Conservation (phyloP, 345 rosid genomes). For the Ricinus communis region DNA sequence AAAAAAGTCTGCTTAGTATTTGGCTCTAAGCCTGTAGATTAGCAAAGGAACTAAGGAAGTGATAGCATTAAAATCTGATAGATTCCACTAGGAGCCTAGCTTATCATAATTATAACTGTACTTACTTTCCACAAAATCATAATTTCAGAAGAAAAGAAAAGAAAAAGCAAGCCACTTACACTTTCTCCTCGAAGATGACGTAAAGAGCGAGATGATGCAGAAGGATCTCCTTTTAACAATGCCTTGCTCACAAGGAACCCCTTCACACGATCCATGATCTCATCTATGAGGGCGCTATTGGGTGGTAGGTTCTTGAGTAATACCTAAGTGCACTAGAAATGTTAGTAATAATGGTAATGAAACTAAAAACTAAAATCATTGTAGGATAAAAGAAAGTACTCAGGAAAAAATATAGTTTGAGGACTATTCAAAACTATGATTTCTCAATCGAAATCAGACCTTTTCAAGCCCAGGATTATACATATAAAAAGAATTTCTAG, state of each 20-base stretch:
- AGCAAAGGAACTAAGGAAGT: background rate
- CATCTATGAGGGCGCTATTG: constrained; percentile 76
- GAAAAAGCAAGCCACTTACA: constrained; percentile 37
- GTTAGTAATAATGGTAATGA: background rate
- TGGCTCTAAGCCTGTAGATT: background rate
- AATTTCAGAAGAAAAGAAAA: background rate
- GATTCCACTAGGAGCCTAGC: background rate
- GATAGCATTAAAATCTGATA: background rate
- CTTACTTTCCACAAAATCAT: background rate
- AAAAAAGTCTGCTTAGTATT: background rate
- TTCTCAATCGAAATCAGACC: background rate
- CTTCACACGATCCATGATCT: constrained; percentile 87
- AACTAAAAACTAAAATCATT: background rate
- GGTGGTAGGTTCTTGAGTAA: constrained; percentile 87
- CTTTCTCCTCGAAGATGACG: constrained; percentile 74
- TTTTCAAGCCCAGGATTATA: too few relatives aligned
- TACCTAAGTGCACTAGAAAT: constrained; percentile 45
- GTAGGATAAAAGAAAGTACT: background rate
- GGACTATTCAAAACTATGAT: background rate
- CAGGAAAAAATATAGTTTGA: background rate
- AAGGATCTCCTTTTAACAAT: constrained; percentile 82
- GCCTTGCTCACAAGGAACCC: constrained; percentile 84
- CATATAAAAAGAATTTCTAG: too few relatives aligned
- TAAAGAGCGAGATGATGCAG: constrained; percentile 55
- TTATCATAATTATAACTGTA: background rate